phyloP scores from a whole-genome alignment of 106 monocot genomes.

The Hemerocallis citrina region DNA sequence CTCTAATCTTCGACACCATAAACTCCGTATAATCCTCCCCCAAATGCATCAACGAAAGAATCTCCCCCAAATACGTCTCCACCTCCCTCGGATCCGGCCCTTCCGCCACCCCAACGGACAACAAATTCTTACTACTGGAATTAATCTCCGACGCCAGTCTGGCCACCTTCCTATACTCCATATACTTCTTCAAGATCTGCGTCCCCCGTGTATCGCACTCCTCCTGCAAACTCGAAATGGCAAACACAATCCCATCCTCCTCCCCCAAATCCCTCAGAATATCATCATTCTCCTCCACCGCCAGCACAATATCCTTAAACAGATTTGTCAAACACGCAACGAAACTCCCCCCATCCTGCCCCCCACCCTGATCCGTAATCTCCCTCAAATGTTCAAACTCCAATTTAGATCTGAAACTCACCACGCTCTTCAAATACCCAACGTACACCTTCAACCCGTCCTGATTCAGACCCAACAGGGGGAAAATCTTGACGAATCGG shows the following conservation, averaged over 20 bases:
- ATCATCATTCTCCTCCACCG: slow-evolving; percentile 86
- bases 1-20: slow-evolving; percentile 82
- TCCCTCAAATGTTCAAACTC: slow-evolving; percentile 81
- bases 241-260: slow-evolving; percentile 85
- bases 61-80: slow-evolving; percentile 85
- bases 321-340: slow-evolving; percentile 73
- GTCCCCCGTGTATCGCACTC: slow-evolving; percentile 90
- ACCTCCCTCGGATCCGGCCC: slow-evolving; percentile 93
- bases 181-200: slow-evolving; percentile 71
- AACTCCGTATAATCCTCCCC: slow-evolving; percentile 96
- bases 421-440: slow-evolving; percentile 66
- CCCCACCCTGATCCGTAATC: slow-evolving; percentile 7
- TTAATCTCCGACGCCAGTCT: slow-evolving; percentile 76
- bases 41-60: slow-evolving; percentile 67
- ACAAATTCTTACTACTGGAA: slow-evolving; percentile 73
- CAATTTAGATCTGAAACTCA: slow-evolving; percentile 56
- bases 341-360: slow-evolving; percentile 38
- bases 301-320: slow-evolving; percentile 98
- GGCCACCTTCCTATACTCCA: slow-evolving; percentile 55
- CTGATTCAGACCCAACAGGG: slow-evolving; percentile 64
- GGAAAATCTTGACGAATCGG: slow-evolving; percentile 63
- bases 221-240: slow-evolving; percentile 86
- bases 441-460: slow-evolving; percentile 91
- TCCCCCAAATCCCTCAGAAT: slow-evolving; percentile 70
- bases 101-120: slow-evolving; percentile 33